phyloP scores from a whole-genome alignment of 345 rosid species.

The Noccaea bulbosa region DNA sequence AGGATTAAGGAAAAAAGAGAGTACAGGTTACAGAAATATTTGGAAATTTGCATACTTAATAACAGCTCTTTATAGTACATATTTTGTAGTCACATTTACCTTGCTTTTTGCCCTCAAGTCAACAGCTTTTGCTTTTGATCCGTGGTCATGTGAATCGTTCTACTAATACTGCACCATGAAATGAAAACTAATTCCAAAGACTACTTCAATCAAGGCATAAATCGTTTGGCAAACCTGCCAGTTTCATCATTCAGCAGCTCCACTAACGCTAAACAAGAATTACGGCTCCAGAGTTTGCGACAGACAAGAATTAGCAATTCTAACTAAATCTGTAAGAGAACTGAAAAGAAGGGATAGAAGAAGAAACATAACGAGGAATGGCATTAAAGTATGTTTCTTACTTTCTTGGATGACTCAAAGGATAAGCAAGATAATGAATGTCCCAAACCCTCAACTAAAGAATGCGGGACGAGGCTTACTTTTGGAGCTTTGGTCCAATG shows the following conservation, averaged over 20 bases:
- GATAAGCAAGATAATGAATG: not conserved
- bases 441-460: not conserved
- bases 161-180: not conserved
- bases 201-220: not conserved
- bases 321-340: not conserved
- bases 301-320: not conserved
- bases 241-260: not conserved
- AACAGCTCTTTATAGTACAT: not conserved
- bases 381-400: no score
- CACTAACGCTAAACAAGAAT: no score
- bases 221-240: not conserved
- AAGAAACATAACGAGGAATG: not conserved
- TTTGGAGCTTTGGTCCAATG: constrained; percentile 15
- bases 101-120: constrained; percentile 67
- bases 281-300: not conserved
- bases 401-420: no score
- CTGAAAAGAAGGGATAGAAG: no score
- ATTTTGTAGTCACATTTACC: constrained; percentile 49
- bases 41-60: constrained; percentile 1
- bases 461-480: not conserved
- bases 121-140: constrained; percentile 82
- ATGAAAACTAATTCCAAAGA: not conserved
- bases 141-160: constrained; percentile 58
- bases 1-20: not conserved
- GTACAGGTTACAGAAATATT: not conserved